Evolutionary conservation across 2,329 filamentous ascomycete genomes (phyloP).

Genomic region (Cladorrhinum sp.): DNA sequence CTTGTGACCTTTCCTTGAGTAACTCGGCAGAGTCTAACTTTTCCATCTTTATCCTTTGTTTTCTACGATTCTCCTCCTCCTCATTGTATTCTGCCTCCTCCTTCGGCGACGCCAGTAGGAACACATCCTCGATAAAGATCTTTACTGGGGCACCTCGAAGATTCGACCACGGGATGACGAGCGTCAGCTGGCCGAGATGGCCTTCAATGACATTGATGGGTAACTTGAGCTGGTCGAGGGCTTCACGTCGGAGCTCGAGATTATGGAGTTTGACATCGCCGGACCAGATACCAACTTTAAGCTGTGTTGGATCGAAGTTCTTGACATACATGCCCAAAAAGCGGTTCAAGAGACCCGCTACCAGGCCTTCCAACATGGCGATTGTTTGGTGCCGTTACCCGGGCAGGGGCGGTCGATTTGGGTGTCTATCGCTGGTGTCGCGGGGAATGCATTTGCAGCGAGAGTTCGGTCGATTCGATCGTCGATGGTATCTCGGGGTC

Average conservation of each 20-base stretch:
- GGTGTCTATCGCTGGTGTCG: slow-evolving; percentile 28
- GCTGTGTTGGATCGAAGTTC: slow-evolving; percentile 96
- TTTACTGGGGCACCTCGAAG: slow-evolving; percentile 90
- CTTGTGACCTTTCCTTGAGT: slow-evolving; percentile 85
- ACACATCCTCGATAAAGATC: slow-evolving; percentile 95
- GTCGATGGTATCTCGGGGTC: neutral
- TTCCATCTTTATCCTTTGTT: slow-evolving; percentile 95
- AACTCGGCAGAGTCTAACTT: slow-evolving; percentile 96
- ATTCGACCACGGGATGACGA: slow-evolving; percentile 97
- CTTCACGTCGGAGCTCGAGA: slow-evolving; percentile 88
- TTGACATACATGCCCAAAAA: slow-evolving; percentile 99
- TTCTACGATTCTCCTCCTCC: slow-evolving; percentile 83
- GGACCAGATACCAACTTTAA: slow-evolving; percentile 98
- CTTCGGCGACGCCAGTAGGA: slow-evolving; percentile 88
- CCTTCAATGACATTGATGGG: slow-evolving; percentile 96
- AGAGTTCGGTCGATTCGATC: slow-evolving; percentile 7
- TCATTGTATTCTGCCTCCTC: slow-evolving; percentile 92
- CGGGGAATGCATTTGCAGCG: slow-evolving; percentile 32
- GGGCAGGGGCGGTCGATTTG: slow-evolving; percentile 52
- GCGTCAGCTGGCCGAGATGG: slow-evolving; percentile 84
- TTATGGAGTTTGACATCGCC: slow-evolving; percentile 95
- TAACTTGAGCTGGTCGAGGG: slow-evolving; percentile 92
- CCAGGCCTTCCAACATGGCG: slow-evolving; percentile 93
- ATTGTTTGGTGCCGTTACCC: slow-evolving; percentile 65
- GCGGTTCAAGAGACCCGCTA: slow-evolving; percentile 95